phyloP scores from a whole-genome alignment of 768 basidiomycete species.

The Suillus tomentosus region DNA sequence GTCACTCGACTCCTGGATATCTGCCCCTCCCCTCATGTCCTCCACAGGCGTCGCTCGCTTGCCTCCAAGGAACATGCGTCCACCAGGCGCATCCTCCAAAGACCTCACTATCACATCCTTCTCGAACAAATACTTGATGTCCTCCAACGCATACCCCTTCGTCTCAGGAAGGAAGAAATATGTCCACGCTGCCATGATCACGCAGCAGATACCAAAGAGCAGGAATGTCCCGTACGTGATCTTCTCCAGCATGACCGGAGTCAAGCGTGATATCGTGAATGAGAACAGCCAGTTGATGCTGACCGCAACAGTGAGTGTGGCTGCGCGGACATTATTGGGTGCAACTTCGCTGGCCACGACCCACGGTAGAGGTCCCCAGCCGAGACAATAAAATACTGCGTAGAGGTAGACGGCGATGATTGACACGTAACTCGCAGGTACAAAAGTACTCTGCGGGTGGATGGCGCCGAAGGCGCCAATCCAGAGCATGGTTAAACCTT shows the following conservation, averaged over 20 bases:
- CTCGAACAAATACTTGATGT: slow-evolving; percentile 48
- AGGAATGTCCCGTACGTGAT: slow-evolving; percentile 44
- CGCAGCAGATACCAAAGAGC: slow-evolving; percentile 43
- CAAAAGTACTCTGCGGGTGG: slow-evolving; percentile 32
- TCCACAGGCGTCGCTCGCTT: slow-evolving; percentile 20
- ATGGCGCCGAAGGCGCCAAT: slow-evolving; percentile 43
- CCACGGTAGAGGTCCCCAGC: slow-evolving; percentile 42
- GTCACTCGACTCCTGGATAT: neutral
- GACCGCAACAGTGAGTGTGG: slow-evolving; percentile 39
- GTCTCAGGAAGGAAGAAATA: slow-evolving; percentile 51
- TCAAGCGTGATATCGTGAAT: slow-evolving; percentile 47
- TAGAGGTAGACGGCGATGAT: slow-evolving; percentile 50
- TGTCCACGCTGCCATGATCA: slow-evolving; percentile 45
- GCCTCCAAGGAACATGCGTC: slow-evolving; percentile 35
- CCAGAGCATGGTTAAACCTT: slow-evolving; percentile 50
- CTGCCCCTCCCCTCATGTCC: slow-evolving; percentile 14
- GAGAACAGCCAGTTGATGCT: slow-evolving; percentile 50
- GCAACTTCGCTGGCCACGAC: slow-evolving; percentile 35
- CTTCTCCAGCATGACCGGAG: slow-evolving; percentile 40
- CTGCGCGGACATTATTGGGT: slow-evolving; percentile 45
- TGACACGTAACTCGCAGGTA: slow-evolving; percentile 44
- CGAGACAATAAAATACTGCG: slow-evolving; percentile 47
- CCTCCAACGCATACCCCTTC: slow-evolving; percentile 46
- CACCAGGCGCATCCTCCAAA: slow-evolving; percentile 44
- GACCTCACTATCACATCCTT: slow-evolving; percentile 37